phyloP scores from a whole-genome alignment of 257 asterid genomes.

The Nyctanthes arbortristis region DNA sequence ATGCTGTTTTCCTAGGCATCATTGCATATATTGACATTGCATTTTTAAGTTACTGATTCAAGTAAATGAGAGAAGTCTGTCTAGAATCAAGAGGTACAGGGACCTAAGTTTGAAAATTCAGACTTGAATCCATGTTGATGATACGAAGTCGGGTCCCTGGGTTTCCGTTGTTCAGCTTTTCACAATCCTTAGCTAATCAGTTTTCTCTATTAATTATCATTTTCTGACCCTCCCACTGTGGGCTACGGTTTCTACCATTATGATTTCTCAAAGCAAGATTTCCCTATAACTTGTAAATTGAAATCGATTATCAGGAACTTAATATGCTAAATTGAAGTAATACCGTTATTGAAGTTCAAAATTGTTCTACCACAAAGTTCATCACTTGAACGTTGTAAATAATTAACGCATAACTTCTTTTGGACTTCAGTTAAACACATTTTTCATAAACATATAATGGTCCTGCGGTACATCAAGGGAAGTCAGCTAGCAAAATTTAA shows the following conservation, averaged over 20 bases:
- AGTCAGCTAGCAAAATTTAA: neutral
- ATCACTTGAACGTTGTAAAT: neutral
- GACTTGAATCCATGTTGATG: neutral
- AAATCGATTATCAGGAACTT: neutral
- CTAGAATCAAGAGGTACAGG: conserved; percentile 9
- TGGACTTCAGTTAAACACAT: neutral
- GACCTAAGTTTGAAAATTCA: neutral
- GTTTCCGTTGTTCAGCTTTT: neutral
- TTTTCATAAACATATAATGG: neutral
- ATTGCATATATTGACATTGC: conserved; percentile 1
- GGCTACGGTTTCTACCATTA: neutral
- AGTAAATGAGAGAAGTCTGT: conserved; percentile 11
- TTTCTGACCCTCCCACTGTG: neutral
- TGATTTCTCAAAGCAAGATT: neutral
- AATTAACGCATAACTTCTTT: neutral
- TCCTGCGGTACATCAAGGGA: neutral
- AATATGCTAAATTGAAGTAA: neutral
- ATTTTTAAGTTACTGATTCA: neutral
- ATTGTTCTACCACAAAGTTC: neutral
- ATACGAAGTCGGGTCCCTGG: neutral
- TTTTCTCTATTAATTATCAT: neutral
- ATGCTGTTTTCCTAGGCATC: neutral
- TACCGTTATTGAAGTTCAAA: neutral
- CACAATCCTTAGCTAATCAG: neutral
- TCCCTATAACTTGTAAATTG: neutral